Conservation (phyloP, 208 protist genomes). For the Strigomonas culicis region DNA sequence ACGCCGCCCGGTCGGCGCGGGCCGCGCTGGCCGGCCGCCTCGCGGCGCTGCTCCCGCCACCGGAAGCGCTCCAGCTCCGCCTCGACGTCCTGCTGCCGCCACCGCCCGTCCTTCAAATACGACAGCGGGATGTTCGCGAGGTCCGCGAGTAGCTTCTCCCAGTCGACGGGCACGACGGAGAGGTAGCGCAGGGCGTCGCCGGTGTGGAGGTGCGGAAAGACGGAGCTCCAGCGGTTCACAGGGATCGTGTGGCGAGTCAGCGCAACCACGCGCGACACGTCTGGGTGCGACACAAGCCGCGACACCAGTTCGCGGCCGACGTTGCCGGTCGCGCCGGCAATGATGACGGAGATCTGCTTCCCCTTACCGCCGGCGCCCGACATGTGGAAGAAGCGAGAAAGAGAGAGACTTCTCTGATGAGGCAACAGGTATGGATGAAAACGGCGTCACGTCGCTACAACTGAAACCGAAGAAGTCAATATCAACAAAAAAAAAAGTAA, state of each 20-base stretch:
- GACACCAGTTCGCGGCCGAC: conserved; percentile 56
- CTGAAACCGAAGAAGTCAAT: not conserved
- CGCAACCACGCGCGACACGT: conserved; percentile 53
- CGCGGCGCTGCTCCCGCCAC: conserved; percentile 9
- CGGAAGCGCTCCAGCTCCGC: conserved; percentile 17
- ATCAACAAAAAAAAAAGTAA: conserved; percentile 13
- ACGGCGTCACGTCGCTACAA: not conserved
- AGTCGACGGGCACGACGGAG: conserved; percentile 61
- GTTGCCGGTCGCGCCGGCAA: conserved; percentile 58
- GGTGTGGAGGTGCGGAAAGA: conserved; percentile 45
- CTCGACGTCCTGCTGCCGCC: conserved; percentile 26
- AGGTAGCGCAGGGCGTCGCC: conserved; percentile 46
- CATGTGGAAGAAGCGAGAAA: not conserved
- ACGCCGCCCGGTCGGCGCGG: conserved; percentile 5
- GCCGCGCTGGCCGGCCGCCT: not conserved
- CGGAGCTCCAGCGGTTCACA: conserved; percentile 40
- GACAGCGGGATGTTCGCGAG: conserved; percentile 38
- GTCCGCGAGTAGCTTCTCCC: conserved; percentile 49
- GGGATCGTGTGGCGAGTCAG: conserved; percentile 51
- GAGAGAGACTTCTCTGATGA: too few species aligned
- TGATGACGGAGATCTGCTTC: conserved; percentile 48
- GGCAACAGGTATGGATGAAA: too few species aligned
- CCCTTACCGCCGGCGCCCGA: conserved; percentile 17
- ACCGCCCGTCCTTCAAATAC: conserved; percentile 39
- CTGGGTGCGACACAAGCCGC: conserved; percentile 53